Evolutionary conservation across 805 yeast species (phyloP), one percentile per base, ranked within the genome.

Genomic region (Metschnikowia arizonensis): DNA sequence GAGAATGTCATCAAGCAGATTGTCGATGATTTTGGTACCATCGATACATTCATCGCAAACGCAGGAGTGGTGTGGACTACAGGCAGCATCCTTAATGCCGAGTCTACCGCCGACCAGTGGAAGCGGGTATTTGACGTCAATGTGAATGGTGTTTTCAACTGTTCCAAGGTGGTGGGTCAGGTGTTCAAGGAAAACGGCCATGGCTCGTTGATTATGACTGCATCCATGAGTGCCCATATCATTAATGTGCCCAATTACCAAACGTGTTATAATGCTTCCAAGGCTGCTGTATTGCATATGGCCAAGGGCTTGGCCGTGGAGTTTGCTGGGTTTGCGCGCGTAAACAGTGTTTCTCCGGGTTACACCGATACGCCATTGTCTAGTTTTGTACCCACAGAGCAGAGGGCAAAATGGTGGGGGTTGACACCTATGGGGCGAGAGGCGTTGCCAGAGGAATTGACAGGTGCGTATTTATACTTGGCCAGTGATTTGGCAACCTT

Each of bases 181-280:
- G 73, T 82, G 46, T 89, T 89, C 75, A 78, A 79, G 63, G 68
- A 76, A 57, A 88, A 85, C 59, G 85, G 86, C 14, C 66, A 65
- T 5, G 96, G 97, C 26, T 83, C 95, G 1, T 72, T 89, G 55
- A 80, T 88, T 55, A 75, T 85, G 65, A 88, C 97, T 4, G 89
- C 95, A 4, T 86, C 95, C 32, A 88, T 88, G 86, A 84, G 93
- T 23, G 96, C 87, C 12, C 88, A 83, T 67, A 82, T 89, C 57
- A 93, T 81, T 57, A 88, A 88, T 65, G 79, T 81, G 50, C 97
- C 97, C 19, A 93, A 89, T 64, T 72, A 80, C 61, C 96, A 88
- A 68, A 86, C 23, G 61, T 82, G 52, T 95, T 54, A 54, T 46
- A 54, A 54, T 21, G 58, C 58, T 5, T 52, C 58, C 33, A 54